phyloP scores from a whole-genome alignment of 2,329 filamentous ascomycete genomes.

The Clarireedia monteithiana region DNA sequence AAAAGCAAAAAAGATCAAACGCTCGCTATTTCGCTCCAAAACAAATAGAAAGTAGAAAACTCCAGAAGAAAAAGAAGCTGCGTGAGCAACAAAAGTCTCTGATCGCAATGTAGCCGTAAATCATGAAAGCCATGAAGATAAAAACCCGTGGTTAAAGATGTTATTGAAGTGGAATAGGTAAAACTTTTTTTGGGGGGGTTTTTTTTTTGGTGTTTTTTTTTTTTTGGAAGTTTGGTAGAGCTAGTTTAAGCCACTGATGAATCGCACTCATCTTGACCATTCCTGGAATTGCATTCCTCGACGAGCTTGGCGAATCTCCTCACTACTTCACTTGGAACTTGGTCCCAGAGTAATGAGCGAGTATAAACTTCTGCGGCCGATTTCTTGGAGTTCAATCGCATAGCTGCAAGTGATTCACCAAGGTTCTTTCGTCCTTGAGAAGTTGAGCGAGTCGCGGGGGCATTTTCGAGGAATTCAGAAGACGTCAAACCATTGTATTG shows the following conservation, averaged over 20 bases:
- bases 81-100: constrained; percentile 43
- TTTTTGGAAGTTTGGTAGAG: neutral
- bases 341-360: constrained; percentile 86
- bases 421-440: constrained; percentile 66
- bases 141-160: constrained; percentile 2
- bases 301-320: constrained; percentile 89
- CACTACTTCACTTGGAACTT: constrained; percentile 86
- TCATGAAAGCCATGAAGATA: constrained; percentile 16
- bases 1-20: constrained; percentile 26
- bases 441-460: constrained; percentile 39
- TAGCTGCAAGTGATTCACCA: constrained; percentile 70
- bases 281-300: constrained; percentile 54
- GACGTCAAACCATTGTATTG: constrained; percentile 84
- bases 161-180: constrained; percentile 9
- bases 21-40: constrained; percentile 25
- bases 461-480: constrained; percentile 60
- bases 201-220: too few relatives aligned
- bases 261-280: constrained; percentile 23
- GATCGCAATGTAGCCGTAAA: constrained; percentile 24
- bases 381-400: constrained; percentile 65
- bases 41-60: constrained; percentile 21
- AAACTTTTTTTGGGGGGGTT: too few relatives aligned
- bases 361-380: constrained; percentile 85
- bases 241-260: constrained; percentile 9
- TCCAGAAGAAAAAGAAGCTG: constrained; percentile 24